Conservation (phyloP, 257 asterid species). For the Solanum neorickii region DNA sequence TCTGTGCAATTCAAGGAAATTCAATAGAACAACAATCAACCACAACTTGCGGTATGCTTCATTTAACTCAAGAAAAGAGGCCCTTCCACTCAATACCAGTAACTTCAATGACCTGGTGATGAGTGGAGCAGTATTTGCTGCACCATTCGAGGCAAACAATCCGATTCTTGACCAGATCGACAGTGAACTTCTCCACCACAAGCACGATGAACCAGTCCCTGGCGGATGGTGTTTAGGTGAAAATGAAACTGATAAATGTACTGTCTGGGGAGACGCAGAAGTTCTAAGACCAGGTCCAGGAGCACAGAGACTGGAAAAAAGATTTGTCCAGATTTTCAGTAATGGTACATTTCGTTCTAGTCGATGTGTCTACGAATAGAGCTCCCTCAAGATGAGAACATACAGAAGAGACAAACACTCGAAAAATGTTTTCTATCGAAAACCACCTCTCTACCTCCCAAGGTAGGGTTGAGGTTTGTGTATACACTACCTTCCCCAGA, state of each 20-base stretch:
- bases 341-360: constrained; percentile 17
- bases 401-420: neutral
- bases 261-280: constrained; percentile 76
- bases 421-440: neutral
- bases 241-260: constrained; percentile 25
- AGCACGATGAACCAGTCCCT: constrained; percentile 38
- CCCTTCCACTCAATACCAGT: constrained; percentile 38
- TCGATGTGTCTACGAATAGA: constrained; percentile 28
- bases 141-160: constrained; percentile 36
- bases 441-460: neutral
- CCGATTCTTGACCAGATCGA: constrained; percentile 68
- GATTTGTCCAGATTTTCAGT: constrained; percentile 33
- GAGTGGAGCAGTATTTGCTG: constrained; percentile 80
- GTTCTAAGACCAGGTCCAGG: constrained; percentile 73
- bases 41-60: constrained; percentile 43
- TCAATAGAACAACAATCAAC: constrained; percentile 63
- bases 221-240: constrained; percentile 97
- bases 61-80: constrained; percentile 28
- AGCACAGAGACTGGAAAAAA: constrained; percentile 52
- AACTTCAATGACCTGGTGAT: constrained; percentile 34
- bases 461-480: neutral
- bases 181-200: constrained; percentile 32
- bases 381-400: neutral
- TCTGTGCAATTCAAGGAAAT: constrained; percentile 62
- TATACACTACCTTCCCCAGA: neutral